Base-by-base conservation (phyloP, 2,329 filamentous ascomycete species). In the Aspergillus melleus region DNA sequence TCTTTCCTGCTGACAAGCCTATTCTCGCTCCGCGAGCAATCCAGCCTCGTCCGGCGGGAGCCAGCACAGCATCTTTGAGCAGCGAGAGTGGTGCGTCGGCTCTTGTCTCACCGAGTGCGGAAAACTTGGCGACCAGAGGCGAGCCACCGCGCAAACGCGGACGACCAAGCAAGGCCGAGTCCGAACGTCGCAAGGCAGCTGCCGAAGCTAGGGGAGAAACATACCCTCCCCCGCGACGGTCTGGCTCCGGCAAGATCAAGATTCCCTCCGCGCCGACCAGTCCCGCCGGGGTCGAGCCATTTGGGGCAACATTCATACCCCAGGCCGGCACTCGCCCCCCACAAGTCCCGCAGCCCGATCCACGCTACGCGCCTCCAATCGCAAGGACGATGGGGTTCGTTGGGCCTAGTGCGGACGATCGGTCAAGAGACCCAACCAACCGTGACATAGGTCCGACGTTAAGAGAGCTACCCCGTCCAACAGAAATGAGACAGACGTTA, bases 161-260 rank as follows among this genome's bases (percentile, higher is more conserved):
- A n/a, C 74, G 77, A 16, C 77, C 77, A 59, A 79, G 70, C 61
- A 79, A 79, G 67, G 70, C 68, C 36, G 77, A 79, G 60, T 69
- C 72, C 3, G 76, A 77, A 61, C 71, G 75, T 52, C 76, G 76
- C 36, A 76, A 69, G 60, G 68, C 70, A 24, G 70, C 68, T 49
- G 75, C 76, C 44, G 74, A 77, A 63, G 72, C 74, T 39, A 73
- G 71, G 32, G 76, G 76, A 16, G 75, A 77, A 62, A 66, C 66
- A 16, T 78, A 77, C 60, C 75, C 75, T n/a, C 69, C 73, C 14
- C 67, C 73, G 10, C 68, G 73, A 32, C 63, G 72, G 26, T 63
- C 66, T 10, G 64, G 63, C 14, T 67, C 67, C 12, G 62, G 61
- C 22, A 72, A 69, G 61, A 55, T 64, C 16, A 75, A 73, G 54